These are phyloP conservation scores for Rehmannia glutinosa DNA, from an alignment of 257 asterid genomes.

Conservation along the genomic window DNA sequence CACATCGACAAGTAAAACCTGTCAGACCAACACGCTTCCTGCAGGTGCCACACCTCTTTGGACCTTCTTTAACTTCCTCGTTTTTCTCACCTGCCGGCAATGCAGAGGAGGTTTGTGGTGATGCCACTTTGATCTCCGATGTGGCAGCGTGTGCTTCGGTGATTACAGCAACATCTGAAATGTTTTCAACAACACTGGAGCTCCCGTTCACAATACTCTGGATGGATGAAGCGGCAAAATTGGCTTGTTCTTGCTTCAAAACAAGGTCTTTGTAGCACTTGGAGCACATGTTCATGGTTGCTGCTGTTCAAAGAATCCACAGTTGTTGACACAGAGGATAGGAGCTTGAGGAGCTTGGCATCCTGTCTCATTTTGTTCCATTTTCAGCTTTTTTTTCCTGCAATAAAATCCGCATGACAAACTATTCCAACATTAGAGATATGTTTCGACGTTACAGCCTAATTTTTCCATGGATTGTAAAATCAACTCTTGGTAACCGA, in stretches of 20 bases:
- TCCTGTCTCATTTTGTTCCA: slow-evolving; percentile 68
- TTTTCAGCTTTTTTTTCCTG: slow-evolving; percentile 39
- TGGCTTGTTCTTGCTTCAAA: slow-evolving; percentile 58
- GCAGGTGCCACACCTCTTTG: slow-evolving; percentile 50
- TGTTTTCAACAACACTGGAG: slow-evolving; percentile 23
- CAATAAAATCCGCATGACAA: not conserved
- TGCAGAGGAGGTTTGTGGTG: slow-evolving; percentile 26
- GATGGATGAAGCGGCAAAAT: slow-evolving; percentile 56
- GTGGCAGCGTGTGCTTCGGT: slow-evolving; percentile 17
- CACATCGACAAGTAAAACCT: slow-evolving; percentile 61
- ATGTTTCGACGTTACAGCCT: too few species aligned
- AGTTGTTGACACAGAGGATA: slow-evolving; percentile 48
- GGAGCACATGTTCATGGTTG: slow-evolving; percentile 77
- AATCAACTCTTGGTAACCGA: not conserved
- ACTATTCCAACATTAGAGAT: not conserved
- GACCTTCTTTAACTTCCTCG: slow-evolving; percentile 40
- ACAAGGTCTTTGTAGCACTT: slow-evolving; percentile 60
- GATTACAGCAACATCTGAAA: slow-evolving; percentile 16
- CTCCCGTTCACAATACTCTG: slow-evolving; percentile 55
- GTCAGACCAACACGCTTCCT: slow-evolving; percentile 61
- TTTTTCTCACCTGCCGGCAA: slow-evolving; percentile 16
- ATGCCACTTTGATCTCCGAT: slow-evolving; percentile 7
- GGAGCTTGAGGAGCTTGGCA: slow-evolving; percentile 75
- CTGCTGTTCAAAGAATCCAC: slow-evolving; percentile 65
- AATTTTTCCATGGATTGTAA: not conserved